Conservation (phyloP, 805 yeast species). For the Yarrowia divulgata region DNA sequence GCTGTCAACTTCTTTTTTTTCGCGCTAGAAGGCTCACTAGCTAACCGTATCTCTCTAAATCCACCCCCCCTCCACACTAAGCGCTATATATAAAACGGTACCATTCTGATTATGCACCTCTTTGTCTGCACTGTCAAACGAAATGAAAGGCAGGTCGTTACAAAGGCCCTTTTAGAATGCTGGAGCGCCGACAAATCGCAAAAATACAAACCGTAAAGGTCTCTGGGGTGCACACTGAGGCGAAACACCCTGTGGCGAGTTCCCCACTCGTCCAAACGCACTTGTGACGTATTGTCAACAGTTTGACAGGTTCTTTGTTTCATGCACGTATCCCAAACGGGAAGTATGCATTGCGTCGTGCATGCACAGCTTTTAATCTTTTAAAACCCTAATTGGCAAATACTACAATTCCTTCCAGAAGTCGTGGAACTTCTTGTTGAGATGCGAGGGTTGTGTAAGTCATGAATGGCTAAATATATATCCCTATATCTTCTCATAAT, state of each 20-base stretch:
- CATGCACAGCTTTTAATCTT: conserved; percentile 6
- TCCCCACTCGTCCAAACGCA: conserved; percentile 23
- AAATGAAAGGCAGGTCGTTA: conserved; percentile 24
- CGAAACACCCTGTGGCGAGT: conserved; percentile 1
- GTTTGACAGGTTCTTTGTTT: conserved; percentile 25
- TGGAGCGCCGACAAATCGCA: not conserved
- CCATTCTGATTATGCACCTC: conserved; percentile 27
- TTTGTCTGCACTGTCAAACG: conserved; percentile 29
- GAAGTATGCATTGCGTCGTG: conserved; percentile 23
- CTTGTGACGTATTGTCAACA: conserved; percentile 2
- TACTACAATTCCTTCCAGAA: conserved; percentile 24
- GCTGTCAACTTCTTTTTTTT: conserved; percentile 7
- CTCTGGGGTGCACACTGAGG: not conserved
- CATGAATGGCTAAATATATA: too few species aligned
- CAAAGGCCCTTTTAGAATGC: not conserved
- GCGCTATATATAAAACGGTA: conserved; percentile 20
- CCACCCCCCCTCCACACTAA: conserved; percentile 22
- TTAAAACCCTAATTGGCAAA: not conserved
- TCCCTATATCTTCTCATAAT: too few species aligned
- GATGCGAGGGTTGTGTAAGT: not conserved
- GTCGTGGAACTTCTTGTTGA: conserved; percentile 6
- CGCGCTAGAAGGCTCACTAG: conserved; percentile 24
- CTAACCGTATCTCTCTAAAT: conserved; percentile 9
- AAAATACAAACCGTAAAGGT: not conserved
- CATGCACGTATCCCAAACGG: conserved; percentile 19